phyloP scores from a whole-genome alignment of 2,329 filamentous ascomycete genomes.

The Colletotrichum tropicale region DNA sequence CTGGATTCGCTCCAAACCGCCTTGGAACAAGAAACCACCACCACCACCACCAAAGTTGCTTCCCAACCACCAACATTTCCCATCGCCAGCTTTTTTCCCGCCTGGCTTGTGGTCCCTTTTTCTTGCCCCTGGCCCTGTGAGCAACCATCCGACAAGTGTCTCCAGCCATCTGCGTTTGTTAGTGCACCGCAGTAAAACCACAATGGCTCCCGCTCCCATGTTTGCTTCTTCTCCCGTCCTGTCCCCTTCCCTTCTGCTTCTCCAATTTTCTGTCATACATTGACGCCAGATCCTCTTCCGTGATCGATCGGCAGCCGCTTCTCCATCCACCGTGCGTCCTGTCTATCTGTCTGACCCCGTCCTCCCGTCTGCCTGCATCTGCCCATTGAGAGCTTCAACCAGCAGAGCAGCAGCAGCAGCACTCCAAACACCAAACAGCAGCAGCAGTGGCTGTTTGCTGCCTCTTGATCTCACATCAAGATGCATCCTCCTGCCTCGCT shows the following conservation, averaged over 20 bases:
- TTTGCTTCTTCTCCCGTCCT: neutral
- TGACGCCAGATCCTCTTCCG: neutral
- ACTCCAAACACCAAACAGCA: neutral
- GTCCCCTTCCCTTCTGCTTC: neutral
- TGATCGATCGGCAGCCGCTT: neutral
- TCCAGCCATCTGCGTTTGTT: constrained; percentile 21
- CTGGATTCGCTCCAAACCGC: neutral
- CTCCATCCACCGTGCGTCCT: neutral
- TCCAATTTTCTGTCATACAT: constrained; percentile 7
- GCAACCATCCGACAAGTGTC: neutral
- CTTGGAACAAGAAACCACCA: neutral
- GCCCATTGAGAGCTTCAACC: neutral
- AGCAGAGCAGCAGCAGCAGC: neutral
- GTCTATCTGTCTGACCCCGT: neutral
- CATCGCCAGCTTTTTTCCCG: neutral
- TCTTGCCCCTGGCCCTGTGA: neutral
- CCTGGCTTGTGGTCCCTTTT: neutral
- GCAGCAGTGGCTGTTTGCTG: neutral
- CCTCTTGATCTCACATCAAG: constrained; percentile 18
- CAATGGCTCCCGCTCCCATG: constrained; percentile 11
- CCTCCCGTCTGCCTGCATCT: neutral
- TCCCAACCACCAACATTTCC: constrained; percentile 24
- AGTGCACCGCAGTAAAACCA: constrained; percentile 20
- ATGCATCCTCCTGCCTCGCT: constrained; percentile 32
- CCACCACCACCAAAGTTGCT: neutral